Percentiles rank a stretch among this genome's conserved stretches.
Evolutionary conservation across 2,329 filamentous ascomycete genomes (phyloP).

Genomic region (Claviceps paspali): DNA sequence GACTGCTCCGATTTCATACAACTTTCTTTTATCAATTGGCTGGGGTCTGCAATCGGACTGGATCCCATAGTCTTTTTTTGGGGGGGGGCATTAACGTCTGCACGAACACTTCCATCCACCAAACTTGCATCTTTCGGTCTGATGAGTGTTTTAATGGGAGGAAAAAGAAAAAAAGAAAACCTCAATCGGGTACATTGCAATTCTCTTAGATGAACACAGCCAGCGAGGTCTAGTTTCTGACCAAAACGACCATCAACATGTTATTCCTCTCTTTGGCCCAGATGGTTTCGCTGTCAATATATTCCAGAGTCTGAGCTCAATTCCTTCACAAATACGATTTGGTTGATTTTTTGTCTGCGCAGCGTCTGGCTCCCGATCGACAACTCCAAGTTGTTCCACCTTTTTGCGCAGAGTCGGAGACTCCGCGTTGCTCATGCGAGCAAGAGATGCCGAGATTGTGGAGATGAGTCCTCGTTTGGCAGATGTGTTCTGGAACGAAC

Average conservation of each 20-base stretch:
- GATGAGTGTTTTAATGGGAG: neutral
- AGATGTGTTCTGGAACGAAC: constrained; percentile 11
- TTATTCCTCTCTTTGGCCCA: neutral
- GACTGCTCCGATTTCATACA: no score
- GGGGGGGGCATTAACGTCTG: no score
- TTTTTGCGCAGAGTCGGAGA: constrained; percentile 19
- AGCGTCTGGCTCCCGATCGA: neutral
- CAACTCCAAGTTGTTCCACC: constrained; percentile 6
- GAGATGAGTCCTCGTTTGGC: constrained; percentile 14
- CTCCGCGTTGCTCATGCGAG: constrained; percentile 19
- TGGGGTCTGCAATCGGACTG: no score
- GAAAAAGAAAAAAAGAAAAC: no score
- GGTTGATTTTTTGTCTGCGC: neutral
- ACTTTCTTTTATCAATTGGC: no score
- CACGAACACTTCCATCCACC: no score
- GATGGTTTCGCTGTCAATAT: constrained; percentile 10
- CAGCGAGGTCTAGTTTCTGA: no score
- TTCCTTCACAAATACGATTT: constrained; percentile 1
- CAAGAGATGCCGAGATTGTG: constrained; percentile 16
- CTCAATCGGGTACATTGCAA: no score
- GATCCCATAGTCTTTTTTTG: no score
- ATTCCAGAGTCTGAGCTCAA: constrained; percentile 12
- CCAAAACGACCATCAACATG: neutral
- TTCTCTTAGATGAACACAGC: neutral
- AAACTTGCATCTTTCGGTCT: no score